phyloP scores from a whole-genome alignment of 2,329 filamentous ascomycete species.

The Eutypa lata region DNA sequence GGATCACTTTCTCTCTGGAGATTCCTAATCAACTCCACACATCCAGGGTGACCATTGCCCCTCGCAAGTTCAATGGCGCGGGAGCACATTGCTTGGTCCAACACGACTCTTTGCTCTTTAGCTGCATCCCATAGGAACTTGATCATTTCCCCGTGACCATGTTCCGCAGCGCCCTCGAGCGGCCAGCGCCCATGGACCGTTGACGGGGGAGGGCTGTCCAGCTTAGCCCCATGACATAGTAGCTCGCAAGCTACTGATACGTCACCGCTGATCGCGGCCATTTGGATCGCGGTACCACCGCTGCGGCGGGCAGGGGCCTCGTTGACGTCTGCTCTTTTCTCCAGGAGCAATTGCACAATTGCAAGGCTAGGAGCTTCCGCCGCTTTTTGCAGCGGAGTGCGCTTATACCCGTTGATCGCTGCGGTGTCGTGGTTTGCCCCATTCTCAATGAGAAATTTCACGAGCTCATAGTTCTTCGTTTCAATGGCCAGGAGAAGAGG shows the following conservation, averaged over 20 bases:
- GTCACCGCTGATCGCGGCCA: constrained; percentile 13
- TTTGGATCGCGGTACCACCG: constrained; percentile 15
- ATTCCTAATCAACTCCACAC: too few relatives aligned
- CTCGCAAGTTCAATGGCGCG: too few relatives aligned
- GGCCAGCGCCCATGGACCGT: constrained; percentile 13
- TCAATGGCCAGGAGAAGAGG: constrained; percentile 5
- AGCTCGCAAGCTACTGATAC: constrained; percentile 8
- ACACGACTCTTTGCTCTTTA: too few relatives aligned
- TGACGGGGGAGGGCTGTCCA: constrained; percentile 1
- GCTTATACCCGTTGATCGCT: background rate
- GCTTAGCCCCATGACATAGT: constrained; percentile 4
- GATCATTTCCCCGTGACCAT: constrained; percentile 16
- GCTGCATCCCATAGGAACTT: constrained; percentile 10
- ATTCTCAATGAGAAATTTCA: constrained; percentile 10
- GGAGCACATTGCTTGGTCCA: too few relatives aligned
- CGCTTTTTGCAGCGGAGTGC: constrained; percentile 15
- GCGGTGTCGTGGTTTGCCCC: constrained; percentile 9
- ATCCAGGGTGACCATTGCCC: too few relatives aligned
- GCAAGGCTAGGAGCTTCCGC: constrained; percentile 4
- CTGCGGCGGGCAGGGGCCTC: constrained; percentile 1
- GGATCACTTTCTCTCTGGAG: too few relatives aligned
- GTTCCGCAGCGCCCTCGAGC: constrained; percentile 14
- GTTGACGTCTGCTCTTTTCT: constrained; percentile 10
- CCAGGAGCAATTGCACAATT: constrained; percentile 10
- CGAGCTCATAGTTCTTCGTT: background rate